Base-by-base conservation (phyloP, 164 flowering plant species). In the Dillenia turbinata region DNA sequence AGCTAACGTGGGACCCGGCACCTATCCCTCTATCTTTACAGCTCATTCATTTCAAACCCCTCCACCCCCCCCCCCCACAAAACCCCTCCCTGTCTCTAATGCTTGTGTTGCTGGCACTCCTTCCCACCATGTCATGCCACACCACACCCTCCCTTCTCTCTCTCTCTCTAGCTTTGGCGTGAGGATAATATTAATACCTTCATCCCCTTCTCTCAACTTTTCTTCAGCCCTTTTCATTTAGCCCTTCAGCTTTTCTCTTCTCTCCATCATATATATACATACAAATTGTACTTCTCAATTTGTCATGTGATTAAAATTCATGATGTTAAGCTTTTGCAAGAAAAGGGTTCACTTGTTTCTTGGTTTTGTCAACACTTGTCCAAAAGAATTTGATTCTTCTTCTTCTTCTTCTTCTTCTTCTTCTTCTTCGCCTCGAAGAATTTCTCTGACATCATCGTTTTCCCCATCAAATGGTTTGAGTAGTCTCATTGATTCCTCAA, bases 131-230 rank as follows among this genome's bases (percentile, higher is more conserved):
- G 5, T 0, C 40, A 33, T 33, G 7, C 40, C 40, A 26, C 33
- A 33, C 40, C 40, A 4, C 40, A 33, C 40, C 40, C 7, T 33
- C 40, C 6, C 40, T 33, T 52, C 52, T 47, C 61, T n/a, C 49
- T 44, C 55, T 55, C 26, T 15, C 54, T 50, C 66, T 51, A 61
- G 67, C 72, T 69, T 66, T 63, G 63, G 69, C 62, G 52, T 69
- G 67, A 62, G 81, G 73, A 60, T 65, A 62, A 58, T 72, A 78
- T 78, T 69, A 63, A 77, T 74, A 74, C 73, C 67, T 71, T 67
- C 78, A 52, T 66, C 72, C 52, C 65, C 44, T n/a, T 22, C 40
- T 60, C 56, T 43, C 65, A 24, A 17, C 45, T 70, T 50, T 49
- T 26, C 40, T 52, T 16, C 11, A 51, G 19, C 46, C 47, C 19